Base-by-base conservation (phyloP, 495 filamentous ascomycete genomes). In the Hypoxylon lienhwacheense region DNA sequence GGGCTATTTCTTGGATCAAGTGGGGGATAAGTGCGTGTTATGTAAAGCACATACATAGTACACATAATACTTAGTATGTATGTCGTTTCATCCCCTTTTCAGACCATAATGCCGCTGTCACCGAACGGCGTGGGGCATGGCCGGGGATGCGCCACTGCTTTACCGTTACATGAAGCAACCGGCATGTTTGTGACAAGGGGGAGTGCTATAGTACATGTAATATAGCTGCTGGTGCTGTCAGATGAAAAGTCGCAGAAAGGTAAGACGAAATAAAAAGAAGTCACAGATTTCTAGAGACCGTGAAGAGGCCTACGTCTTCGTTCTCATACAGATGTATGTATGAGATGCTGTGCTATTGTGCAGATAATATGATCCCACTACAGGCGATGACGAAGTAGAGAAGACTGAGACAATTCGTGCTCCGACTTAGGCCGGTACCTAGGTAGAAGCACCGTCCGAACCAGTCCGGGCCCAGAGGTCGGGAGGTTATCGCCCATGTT, bases 371-470 rank as follows among this genome's bases (percentile, higher is more conserved):
- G 5, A 29, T 45, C 20, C 34, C 12, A 19, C 16, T 29, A 24
- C 19, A 26, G 12, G 44, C 34, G 46, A 49, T 42, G 48, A 46
- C 19, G 20, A 20, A 35, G 24, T 15, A 26, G 35, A 61, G 49
- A 51, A 45, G n/a, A 47, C 32, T 47, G 52, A 53, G 52, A 61
- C 58, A 48, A 19, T 17, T 33, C 34, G 21, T 47, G 43, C 41
- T 26, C 29, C 47, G 19, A 34, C 29, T 47, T 34, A 61, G 51
- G 47, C 34, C 34, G 31, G 47, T 31, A n/a, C n/a, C n/a, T n/a
- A n/a, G n/a, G n/a, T 41, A 37, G 35, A 39, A 55, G 41, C 34
- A 10, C 47, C 58, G 33, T 61, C 58, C 58, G 58, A 56, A 56
- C 43, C 20, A 21, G 4, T 31, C 36, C 16, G 44, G 25, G 10